phyloP scores from a whole-genome alignment of 164 flowering plant species.

The Tetrastigma voinierianum region DNA sequence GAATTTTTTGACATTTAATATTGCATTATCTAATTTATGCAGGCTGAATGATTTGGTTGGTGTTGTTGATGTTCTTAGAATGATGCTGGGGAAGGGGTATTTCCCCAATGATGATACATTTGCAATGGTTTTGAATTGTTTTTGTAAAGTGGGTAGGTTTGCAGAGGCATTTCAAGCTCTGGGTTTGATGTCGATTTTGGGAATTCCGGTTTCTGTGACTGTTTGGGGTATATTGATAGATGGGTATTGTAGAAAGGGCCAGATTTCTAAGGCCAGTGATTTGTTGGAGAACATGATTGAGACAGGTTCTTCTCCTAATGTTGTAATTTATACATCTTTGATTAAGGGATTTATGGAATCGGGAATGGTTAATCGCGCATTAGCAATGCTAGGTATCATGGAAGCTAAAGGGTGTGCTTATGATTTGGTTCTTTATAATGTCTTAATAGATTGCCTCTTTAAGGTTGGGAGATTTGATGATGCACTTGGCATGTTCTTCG shows the following conservation, averaged over 20 bases:
- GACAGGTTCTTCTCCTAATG: constrained; percentile 48
- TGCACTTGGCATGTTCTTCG: constrained; percentile 40
- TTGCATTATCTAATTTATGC: constrained; percentile 50
- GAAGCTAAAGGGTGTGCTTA: constrained; percentile 31
- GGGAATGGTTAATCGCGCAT: constrained; percentile 28
- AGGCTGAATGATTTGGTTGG: constrained; percentile 34
- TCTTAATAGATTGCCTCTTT: constrained; percentile 48
- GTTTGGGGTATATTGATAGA: constrained; percentile 58
- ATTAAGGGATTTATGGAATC: constrained; percentile 49
- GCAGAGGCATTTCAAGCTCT: constrained; percentile 46
- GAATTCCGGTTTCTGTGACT: constrained; percentile 34
- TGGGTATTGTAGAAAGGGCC: constrained; percentile 40
- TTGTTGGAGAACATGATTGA: constrained; percentile 49
- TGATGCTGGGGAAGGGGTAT: constrained; percentile 42
- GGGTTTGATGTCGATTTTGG: constrained; percentile 44
- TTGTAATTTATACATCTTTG: constrained; percentile 60
- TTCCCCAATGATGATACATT: constrained; percentile 41
- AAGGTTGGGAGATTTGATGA: constrained; percentile 46
- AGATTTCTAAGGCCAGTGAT: constrained; percentile 29
- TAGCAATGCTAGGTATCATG: constrained; percentile 29
- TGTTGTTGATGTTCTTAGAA: constrained; percentile 27
- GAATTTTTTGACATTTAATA: constrained; percentile 58
- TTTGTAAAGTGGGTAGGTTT: constrained; percentile 45
- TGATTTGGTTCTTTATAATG: constrained; percentile 62
- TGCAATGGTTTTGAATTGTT: constrained; percentile 42